Percentiles rank a stretch among this genome's conserved stretches.
Evolutionary conservation across 2,329 filamentous ascomycete genomes (phyloP).

Genomic region (Alternaria panax): DNA sequence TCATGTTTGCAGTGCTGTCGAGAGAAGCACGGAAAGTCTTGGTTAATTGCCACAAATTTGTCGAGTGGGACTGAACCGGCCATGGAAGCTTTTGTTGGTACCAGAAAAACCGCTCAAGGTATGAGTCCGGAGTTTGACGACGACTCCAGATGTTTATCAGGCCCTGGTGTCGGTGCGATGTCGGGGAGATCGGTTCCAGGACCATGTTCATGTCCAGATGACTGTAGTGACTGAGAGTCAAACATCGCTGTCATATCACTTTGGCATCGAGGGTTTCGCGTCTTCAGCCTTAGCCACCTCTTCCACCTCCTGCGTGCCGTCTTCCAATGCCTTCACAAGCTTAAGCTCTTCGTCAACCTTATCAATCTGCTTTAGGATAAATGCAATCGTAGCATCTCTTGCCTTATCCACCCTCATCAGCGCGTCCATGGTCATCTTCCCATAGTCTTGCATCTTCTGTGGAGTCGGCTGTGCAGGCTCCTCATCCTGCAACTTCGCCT

Average conservation of each 20-base stretch:
- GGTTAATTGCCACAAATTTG: not conserved
- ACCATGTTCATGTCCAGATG: not conserved
- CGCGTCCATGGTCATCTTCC: constrained; percentile 50
- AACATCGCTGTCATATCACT: constrained; percentile 1
- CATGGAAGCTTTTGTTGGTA: not conserved
- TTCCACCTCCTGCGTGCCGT: constrained; percentile 14
- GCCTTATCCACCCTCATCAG: constrained; percentile 57
- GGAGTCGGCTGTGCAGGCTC: constrained; percentile 36
- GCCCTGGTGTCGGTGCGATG: not conserved
- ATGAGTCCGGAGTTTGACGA: not conserved
- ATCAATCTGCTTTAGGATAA: constrained; percentile 62
- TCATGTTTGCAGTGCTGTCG: not conserved
- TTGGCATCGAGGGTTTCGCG: constrained; percentile 6
- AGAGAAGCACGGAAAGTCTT: not conserved
- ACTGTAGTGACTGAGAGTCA: not conserved
- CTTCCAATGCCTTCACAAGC: constrained; percentile 33
- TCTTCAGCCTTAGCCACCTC: not conserved
- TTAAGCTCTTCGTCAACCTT: constrained; percentile 55
- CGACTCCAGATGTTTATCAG: not conserved
- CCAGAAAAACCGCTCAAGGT: not conserved
- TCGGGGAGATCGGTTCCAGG: not conserved
- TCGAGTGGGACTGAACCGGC: not conserved
- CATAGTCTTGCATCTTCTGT: constrained; percentile 52
- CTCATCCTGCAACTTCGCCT: constrained; percentile 38
- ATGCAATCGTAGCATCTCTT: constrained; percentile 61